phyloP scores from a whole-genome alignment of 768 basidiomycete genomes.

The Strobilomyces dryophilus region DNA sequence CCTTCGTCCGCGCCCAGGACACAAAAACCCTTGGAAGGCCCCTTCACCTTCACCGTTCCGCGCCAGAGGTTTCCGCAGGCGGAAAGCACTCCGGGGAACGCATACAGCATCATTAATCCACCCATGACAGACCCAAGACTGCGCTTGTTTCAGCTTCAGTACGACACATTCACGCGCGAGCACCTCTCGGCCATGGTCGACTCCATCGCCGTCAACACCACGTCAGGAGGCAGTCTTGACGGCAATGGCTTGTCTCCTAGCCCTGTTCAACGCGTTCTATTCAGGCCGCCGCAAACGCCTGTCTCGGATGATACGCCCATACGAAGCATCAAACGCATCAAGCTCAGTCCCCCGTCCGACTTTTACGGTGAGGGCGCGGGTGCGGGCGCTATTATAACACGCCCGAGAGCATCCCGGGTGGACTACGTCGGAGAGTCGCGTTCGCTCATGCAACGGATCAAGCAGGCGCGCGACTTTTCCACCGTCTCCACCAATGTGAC shows the following conservation, averaged over 20 bases:
- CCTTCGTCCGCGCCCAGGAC: constrained; percentile 31
- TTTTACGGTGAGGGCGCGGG: constrained; percentile 49
- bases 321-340: constrained; percentile 76
- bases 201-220: constrained; percentile 81
- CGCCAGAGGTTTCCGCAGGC: constrained; percentile 48
- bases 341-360: constrained; percentile 66
- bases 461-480: constrained; percentile 72
- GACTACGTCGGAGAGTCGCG: constrained; percentile 79
- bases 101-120: constrained; percentile 19
- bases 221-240: constrained; percentile 51
- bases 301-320: constrained; percentile 45
- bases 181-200: constrained; percentile 93
- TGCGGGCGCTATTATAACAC: constrained; percentile 45
- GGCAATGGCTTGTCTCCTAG: constrained; percentile 43
- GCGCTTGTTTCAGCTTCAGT: constrained; percentile 88
- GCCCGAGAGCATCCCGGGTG: constrained; percentile 45
- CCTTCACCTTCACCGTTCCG: constrained; percentile 76
- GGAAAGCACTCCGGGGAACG: constrained; percentile 52
- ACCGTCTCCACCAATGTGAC: constrained; percentile 64
- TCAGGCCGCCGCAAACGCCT: constrained; percentile 45
- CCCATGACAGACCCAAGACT: constrained; percentile 68
- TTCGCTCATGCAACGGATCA: constrained; percentile 77
- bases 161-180: constrained; percentile 94
- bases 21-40: constrained; percentile 48
- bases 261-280: constrained; percentile 38